Percentiles rank a stretch among this genome's conserved stretches.
These are phyloP conservation scores for Nevesoporus exiguus DNA, from an alignment of 768 basidiomycete species.

Conservation along the genomic window DNA sequence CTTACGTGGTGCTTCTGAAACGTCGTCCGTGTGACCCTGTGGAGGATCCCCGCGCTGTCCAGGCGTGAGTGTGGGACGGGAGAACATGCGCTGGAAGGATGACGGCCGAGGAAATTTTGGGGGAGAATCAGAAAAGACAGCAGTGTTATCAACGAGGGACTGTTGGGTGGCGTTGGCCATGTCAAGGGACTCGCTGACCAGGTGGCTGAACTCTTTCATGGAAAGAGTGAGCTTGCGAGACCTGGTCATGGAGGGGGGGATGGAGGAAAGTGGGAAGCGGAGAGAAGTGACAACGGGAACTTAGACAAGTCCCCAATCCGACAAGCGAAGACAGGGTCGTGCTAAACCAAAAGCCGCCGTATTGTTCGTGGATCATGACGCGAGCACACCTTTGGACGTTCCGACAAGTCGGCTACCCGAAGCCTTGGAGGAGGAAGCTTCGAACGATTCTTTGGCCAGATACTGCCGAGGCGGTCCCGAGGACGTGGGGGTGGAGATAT, in stretches of 20 bases:
- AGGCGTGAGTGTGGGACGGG: constrained; percentile 22
- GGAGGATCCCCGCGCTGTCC: constrained; percentile 2
- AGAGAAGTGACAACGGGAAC: neutral
- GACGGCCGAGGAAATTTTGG: constrained; percentile 19
- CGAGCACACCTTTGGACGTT: too few species aligned
- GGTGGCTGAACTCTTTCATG: constrained; percentile 33
- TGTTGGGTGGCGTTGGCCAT: constrained; percentile 9
- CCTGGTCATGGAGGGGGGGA: constrained; percentile 23
- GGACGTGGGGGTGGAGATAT: too few species aligned
- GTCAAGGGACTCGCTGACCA: constrained; percentile 34
- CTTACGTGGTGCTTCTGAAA: constrained; percentile 22
- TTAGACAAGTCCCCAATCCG: neutral
- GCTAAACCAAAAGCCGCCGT: too few species aligned
- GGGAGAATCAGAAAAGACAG: constrained; percentile 19
- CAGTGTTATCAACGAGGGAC: constrained; percentile 21
- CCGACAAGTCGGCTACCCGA: too few species aligned
- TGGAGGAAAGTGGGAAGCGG: neutral
- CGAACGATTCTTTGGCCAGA: too few species aligned
- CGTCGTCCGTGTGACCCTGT: constrained; percentile 11
- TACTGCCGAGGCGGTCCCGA: too few species aligned
- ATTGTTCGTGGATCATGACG: too few species aligned
- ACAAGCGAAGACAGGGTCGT: constrained; percentile 22
- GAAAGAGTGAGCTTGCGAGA: constrained; percentile 27
- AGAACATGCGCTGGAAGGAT: constrained; percentile 31
- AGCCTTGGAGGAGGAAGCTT: too few species aligned